phyloP scores from a whole-genome alignment of 305 asterid species.

The Caryopteris hybrid region DNA sequence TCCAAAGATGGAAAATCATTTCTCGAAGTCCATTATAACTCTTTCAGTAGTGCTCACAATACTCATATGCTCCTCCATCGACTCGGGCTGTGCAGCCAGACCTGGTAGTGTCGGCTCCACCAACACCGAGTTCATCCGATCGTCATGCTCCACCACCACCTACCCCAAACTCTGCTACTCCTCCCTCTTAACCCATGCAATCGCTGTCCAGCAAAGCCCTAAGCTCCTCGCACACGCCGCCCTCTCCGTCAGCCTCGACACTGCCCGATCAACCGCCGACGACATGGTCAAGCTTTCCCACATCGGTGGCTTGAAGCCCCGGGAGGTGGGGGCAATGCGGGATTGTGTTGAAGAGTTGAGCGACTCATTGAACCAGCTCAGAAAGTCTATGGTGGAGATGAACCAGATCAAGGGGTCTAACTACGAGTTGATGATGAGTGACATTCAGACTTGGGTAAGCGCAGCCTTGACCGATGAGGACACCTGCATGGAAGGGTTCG shows the following conservation, averaged over 20 bases:
- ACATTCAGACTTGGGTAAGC: conserved; percentile 73
- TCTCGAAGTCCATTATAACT: not conserved
- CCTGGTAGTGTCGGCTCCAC: not conserved
- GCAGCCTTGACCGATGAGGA: conserved; percentile 73
- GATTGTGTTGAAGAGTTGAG: conserved; percentile 67
- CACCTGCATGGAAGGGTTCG: conserved; percentile 66
- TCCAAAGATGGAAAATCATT: conserved; percentile 19
- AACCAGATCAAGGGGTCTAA: conserved; percentile 24
- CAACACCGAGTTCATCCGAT: conserved; percentile 42
- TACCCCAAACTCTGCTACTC: conserved; percentile 63
- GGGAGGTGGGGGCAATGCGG: conserved; percentile 52
- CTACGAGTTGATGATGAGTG: conserved; percentile 30
- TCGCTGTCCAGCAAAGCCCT: conserved; percentile 39
- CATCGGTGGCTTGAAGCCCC: conserved; percentile 31
- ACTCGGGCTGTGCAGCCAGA: conserved; percentile 17
- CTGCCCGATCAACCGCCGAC: conserved; percentile 39
- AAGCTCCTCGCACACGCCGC: conserved; percentile 56
- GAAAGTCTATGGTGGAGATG: conserved; percentile 45
- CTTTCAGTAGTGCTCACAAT: not conserved
- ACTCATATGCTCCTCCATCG: not conserved
- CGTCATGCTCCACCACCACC: conserved; percentile 48
- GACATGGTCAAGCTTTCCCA: conserved; percentile 32
- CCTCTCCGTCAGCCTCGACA: conserved; percentile 40
- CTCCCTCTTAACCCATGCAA: conserved; percentile 49
- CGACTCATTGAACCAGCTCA: conserved; percentile 44